Base-by-base conservation (phyloP, 1,284 basidiomycete genomes). In the Hemileia vastatrix region DNA sequence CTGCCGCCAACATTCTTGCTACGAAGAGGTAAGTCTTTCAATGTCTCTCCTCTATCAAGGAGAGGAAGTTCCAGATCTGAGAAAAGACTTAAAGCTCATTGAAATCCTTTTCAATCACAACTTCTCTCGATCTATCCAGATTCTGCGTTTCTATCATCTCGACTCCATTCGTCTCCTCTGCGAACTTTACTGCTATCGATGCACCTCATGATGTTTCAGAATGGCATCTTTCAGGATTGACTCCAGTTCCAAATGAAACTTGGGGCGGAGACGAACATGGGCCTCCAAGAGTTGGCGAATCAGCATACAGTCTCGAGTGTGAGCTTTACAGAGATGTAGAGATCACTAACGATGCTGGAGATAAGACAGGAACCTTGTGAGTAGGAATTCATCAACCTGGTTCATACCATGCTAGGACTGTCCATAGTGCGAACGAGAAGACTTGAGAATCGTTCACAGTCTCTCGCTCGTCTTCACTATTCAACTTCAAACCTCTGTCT, bases 151-250 rank as follows among this genome's bases (percentile, higher is more conserved):
- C 33, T 33, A 24, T 21, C 24, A 56, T 49, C 36, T 19, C 21
- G 8, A 18, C 27, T 56, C 77, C 83, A 0, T 86, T 87, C 71
- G 77, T 84, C 48, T 84, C 87, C 71, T 84, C 86, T 1, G 83
- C 84, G 4, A 89, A 89, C 73, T 79, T 80, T 63, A 82, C 83
- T 6, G 80, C 84, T 6, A 80, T 86, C 45, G 84, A 88, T 67
- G 79, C 84, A 5, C 86, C 87, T 6, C 77, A 79, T 4, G 79
- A 82, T 6, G 78, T 83, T 2, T 81, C 84, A 70, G 86, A 90
- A 74, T 90, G 86, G 86, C 76, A 80, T 24, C 76, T 89, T 55
- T 82, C 83, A 63, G 88, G 88, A 1, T 76, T 90, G 62, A 88
- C 85, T 5, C 63, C 55, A 81, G 83, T 78, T 21, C n/a, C 36